Evolutionary conservation across 345 rosid species (phyloP), one percentile per base, ranked within the genome.

Genomic region (Physaria fendleri): DNA sequence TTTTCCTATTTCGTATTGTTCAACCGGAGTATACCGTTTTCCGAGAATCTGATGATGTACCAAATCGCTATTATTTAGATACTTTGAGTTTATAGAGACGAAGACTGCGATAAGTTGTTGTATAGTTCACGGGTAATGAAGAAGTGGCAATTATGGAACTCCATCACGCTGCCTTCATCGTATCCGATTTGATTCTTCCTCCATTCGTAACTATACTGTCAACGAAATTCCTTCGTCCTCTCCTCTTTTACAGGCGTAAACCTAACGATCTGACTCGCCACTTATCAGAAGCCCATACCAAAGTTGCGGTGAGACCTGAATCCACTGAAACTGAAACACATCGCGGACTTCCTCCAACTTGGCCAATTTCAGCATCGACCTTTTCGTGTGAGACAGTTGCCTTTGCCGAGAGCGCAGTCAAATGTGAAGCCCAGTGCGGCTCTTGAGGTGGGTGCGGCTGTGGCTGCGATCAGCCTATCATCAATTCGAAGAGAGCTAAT

Each of bases 401-500:
- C 95, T 13, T 75, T 88, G 74, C 92, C 92, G 17, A 93, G 92
- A 45, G 86, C 85, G 57, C 74, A 79, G 65, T 82, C 95, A 35
- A 88, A 74, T 56, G 88, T 80, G 63, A 91, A 91, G 73, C 98
- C 96, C 0, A 96, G 98, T 2, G 98, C 95, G 30, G 96, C 98
- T 9, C 88, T 91, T 27, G 98, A 96, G 13, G n/a, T n/a, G n/a
- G n/a, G n/a, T n/a, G 96, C 96, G 2, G 98, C 98, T 0, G 84
- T 81, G 0, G 98, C 98, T 4, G 96, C 98, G 96, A 49, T 68
- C 79, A 8, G 74, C 84, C 90, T 13, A 93, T 86, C 6, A 81
- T 92, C 63, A 92, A 92, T 85, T 85, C 96, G 24, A 77, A 87
- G 73, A 81, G 95, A 74, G 80, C 82, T 25, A 71, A 65, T 8